Evolutionary conservation across 1,139 yeast genomes (phyloP), one percentile per base, ranked within the genome.

Genomic region (Candida freyschussii): DNA sequence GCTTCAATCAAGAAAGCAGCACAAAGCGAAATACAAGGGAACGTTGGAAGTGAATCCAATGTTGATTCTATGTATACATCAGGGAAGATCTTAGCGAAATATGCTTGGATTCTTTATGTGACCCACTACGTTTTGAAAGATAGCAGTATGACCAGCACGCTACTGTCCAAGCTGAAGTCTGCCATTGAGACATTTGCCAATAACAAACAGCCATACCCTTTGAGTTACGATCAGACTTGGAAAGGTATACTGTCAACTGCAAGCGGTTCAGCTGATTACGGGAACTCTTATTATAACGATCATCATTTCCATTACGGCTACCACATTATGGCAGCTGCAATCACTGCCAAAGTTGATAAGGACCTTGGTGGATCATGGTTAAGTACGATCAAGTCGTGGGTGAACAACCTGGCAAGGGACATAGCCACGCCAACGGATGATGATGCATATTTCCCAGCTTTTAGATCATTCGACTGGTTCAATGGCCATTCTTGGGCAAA

Each of bases 251-350:
- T 79, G 11, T 79, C 89, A 0, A 69, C 80, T 0, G 84, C 87
- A 0, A 61, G 60, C 29, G 56, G 62, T 26, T 59, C 65, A 21
- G 64, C 62, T 40, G 93, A 82, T 60, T 82, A 77, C 53, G 93
- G 93, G 34, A 82, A 82, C 50, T 68, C 87, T 9, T 77, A 73
- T 50, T 82, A 81, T 53, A 82, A 82, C 48, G 93, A 82, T 48
- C 93, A 82, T 48, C 91, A 82, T 56, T 82, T 82, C 64, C 91
- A 82, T 57, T 82, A 80, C 50, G 85, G 86, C 1, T 82, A 82
- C 47, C 86, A 78, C 49, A 69, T 82, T 25, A 81, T 80, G 51
- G 83, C 91, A 0, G 76, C 81, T 32, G 83, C 89, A 0, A 57
- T 82, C 13, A 59, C 78, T 9, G 78, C 75, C 1, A 56, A 68